Conservation (phyloP, 768 basidiomycete species). For the Lepiota subincarnata region DNA sequence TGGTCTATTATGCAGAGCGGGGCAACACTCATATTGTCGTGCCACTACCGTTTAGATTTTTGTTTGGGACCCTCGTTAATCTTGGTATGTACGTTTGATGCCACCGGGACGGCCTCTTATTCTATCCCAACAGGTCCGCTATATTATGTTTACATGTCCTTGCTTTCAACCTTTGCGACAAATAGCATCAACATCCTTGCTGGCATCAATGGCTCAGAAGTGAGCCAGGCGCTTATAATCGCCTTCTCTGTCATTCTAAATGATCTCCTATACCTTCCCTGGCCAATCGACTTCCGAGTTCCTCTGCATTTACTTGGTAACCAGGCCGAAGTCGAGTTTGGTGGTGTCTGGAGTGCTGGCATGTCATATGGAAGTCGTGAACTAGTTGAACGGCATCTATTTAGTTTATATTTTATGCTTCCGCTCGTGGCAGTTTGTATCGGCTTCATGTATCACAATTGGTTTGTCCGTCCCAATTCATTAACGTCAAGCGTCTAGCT, state of each 20-base stretch:
- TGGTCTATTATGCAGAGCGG: slow-evolving; percentile 94
- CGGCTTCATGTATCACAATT: slow-evolving; percentile 94
- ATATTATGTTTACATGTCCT: slow-evolving; percentile 95
- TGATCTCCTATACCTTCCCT: slow-evolving; percentile 91
- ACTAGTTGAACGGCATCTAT: slow-evolving; percentile 88
- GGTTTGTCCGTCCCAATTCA: slow-evolving; percentile 47
- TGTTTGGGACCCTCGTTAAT: slow-evolving; percentile 79
- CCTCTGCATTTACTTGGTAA: slow-evolving; percentile 68
- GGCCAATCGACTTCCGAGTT: slow-evolving; percentile 71
- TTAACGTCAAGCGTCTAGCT: background rate
- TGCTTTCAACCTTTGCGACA: slow-evolving; percentile 93
- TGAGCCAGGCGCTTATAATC: slow-evolving; percentile 89
- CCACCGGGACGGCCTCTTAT: background rate
- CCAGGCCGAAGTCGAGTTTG: slow-evolving; percentile 64
- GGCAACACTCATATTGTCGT: slow-evolving; percentile 94
- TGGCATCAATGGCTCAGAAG: slow-evolving; percentile 96
- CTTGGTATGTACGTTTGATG: slow-evolving; percentile 56
- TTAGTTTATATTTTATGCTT: slow-evolving; percentile 96
- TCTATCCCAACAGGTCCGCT: slow-evolving; percentile 63
- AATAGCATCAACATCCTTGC: slow-evolving; percentile 99
- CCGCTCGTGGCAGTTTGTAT: slow-evolving; percentile 88
- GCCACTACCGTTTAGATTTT: slow-evolving; percentile 70
- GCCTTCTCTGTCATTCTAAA: slow-evolving; percentile 87
- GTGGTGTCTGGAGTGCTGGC: slow-evolving; percentile 78
- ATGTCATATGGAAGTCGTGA: slow-evolving; percentile 84